Percentiles rank a stretch among this genome's conserved stretches.
Conservation (phyloP, 306 rosid species). For the Datisca glomerata region DNA sequence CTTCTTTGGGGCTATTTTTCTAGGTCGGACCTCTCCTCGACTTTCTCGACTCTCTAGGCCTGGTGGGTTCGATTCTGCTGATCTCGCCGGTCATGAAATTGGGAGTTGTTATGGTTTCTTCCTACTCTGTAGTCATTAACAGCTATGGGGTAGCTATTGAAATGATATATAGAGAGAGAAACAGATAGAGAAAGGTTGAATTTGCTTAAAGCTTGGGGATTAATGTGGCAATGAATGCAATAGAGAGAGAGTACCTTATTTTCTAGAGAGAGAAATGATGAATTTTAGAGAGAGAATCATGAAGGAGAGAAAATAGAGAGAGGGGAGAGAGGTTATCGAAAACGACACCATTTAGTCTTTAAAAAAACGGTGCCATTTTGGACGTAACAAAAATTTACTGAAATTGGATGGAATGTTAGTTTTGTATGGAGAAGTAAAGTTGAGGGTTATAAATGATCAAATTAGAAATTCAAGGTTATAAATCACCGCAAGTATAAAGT, state of each 20-base stretch:
- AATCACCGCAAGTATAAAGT: too few species aligned
- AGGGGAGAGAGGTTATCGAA: conserved; percentile 8
- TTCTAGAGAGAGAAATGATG: too few species aligned
- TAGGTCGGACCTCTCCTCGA: conserved; percentile 19
- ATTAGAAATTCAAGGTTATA: too few species aligned
- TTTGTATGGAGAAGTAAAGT: too few species aligned
- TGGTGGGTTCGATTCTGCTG: conserved; percentile 4
- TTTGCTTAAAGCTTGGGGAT: background rate
- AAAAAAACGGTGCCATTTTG: too few species aligned
- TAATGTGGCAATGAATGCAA: background rate
- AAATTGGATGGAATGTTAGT: too few species aligned
- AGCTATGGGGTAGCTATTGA: conserved; percentile 26
- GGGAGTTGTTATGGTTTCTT: too few species aligned
- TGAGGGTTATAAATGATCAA: too few species aligned
- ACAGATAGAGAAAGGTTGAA: conserved; percentile 5
- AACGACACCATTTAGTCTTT: too few species aligned
- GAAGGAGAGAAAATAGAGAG: background rate
- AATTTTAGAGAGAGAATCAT: too few species aligned
- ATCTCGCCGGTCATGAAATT: conserved; percentile 2
- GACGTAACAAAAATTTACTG: too few species aligned
- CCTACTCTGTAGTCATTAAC: conserved; percentile 28
- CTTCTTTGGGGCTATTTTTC: conserved; percentile 60
- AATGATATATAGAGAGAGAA: background rate
- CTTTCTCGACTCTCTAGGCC: conserved; percentile 24
- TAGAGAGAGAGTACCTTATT: too few species aligned